Percentiles rank a stretch among this genome's conserved stretches.
Evolutionary conservation across 2,329 filamentous ascomycete species (phyloP).

Genomic region (Pleochaeta shiraiana): DNA sequence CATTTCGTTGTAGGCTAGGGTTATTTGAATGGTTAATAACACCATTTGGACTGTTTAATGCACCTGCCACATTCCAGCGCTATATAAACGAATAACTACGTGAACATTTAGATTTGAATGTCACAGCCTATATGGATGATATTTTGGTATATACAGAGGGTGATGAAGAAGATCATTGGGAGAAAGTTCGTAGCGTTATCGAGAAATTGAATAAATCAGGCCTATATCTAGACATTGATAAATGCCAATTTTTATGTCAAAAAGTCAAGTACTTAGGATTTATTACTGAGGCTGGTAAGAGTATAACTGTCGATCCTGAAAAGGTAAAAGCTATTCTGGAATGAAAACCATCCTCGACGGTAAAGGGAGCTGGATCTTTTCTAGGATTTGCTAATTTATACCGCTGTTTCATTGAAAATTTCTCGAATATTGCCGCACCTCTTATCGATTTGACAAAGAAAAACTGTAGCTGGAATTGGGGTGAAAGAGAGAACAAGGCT

Average conservation of each 20-base stretch:
- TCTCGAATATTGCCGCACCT: background rate
- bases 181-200: background rate
- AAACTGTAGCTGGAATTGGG: background rate
- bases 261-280: background rate
- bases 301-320: background rate
- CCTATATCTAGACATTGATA: background rate
- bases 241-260: background rate
- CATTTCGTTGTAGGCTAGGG: background rate
- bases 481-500: background rate
- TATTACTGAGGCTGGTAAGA: background rate
- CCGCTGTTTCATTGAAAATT: no score
- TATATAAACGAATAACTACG: no score
- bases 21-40: background rate
- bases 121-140: no score
- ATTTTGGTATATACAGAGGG: no score
- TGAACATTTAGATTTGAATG: background rate
- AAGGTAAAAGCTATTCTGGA: no score
- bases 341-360: background rate
- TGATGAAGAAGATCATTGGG: background rate
- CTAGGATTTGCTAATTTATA: no score
- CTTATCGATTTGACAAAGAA: background rate
- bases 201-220: background rate
- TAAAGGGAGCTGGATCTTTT: no score
- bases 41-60: background rate
- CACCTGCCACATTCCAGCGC: no score